A percentile compares a stretch with the other conserved stretches of the same genome.
These are phyloP conservation scores for Chamaecyparis obtusa DNA, from an alignment of 75 land plant genomes.

Conservation along the genomic window DNA sequence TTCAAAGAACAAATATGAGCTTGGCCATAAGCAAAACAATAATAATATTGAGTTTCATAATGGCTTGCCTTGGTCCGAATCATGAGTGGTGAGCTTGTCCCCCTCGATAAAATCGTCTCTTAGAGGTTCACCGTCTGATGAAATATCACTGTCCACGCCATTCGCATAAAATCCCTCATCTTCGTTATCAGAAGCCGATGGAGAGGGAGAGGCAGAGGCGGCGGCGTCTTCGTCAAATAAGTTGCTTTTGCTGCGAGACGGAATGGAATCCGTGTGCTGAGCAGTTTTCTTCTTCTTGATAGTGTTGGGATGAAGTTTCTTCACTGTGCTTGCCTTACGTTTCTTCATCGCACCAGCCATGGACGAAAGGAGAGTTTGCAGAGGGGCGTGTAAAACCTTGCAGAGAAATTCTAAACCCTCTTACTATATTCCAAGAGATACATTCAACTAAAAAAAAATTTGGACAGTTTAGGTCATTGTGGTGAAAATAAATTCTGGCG, in stretches of 20 bases:
- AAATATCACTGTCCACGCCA: neutral
- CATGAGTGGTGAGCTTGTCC: conserved; percentile 41
- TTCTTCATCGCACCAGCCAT: neutral
- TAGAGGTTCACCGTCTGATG: conserved; percentile 11
- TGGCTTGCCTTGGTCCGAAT: conserved; percentile 44
- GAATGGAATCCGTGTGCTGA: neutral
- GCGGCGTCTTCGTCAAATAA: neutral
- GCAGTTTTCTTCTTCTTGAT: neutral
- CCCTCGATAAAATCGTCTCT: conserved; percentile 36
- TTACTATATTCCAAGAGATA: too few species aligned
- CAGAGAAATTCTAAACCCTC: neutral
- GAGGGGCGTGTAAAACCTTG: neutral
- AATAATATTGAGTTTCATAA: conserved; percentile 15
- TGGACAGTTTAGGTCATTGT: too few species aligned
- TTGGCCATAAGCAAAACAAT: neutral
- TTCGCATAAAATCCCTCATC: neutral
- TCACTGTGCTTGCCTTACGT: neutral
- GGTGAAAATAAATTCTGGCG: too few species aligned
- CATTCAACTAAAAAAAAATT: too few species aligned
- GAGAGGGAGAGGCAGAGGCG: too few species aligned
- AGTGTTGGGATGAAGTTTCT: neutral
- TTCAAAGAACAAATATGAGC: conserved; percentile 5
- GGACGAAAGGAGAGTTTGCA: neutral
- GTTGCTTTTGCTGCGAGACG: neutral
- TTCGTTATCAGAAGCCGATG: too few species aligned